These are phyloP conservation scores for Euphrasia arctica DNA, from an alignment of 305 asterid genomes.

Conservation along the genomic window DNA sequence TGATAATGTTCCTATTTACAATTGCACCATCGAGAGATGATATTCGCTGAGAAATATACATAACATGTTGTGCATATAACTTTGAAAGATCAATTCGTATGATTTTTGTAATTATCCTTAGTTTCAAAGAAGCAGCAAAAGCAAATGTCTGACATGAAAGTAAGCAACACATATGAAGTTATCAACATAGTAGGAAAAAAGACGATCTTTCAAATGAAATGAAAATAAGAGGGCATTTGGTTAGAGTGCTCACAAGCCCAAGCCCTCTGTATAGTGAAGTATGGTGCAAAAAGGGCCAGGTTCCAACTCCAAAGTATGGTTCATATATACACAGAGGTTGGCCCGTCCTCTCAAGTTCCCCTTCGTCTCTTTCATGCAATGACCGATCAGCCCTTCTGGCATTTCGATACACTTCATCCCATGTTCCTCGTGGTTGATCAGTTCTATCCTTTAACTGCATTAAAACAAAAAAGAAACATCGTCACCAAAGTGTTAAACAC, in stretches of 20 bases:
- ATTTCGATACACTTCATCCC: constrained; percentile 92
- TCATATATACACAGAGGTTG: constrained; percentile 93
- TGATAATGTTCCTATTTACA: too few relatives aligned
- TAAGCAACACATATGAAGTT: too few relatives aligned
- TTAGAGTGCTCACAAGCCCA: constrained; percentile 59
- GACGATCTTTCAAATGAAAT: constrained; percentile 7
- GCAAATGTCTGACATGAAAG: too few relatives aligned
- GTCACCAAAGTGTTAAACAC: background rate
- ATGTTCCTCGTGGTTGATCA: constrained; percentile 77
- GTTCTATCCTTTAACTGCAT: constrained; percentile 95
- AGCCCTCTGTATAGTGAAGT: constrained; percentile 88
- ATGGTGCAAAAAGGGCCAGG: constrained; percentile 90
- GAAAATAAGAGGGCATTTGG: background rate
- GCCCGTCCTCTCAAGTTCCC: constrained; percentile 95
- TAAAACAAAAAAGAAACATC: constrained; percentile 22
- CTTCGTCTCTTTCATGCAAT: constrained; percentile 96
- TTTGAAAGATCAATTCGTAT: too few relatives aligned
- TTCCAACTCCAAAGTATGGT: constrained; percentile 86
- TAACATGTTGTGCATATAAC: too few relatives aligned
- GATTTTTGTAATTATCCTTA: too few relatives aligned
- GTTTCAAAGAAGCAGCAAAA: too few relatives aligned
- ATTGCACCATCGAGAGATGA: too few relatives aligned
- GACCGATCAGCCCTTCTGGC: constrained; percentile 77
- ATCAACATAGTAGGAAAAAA: background rate
- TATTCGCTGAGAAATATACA: too few relatives aligned